These are phyloP conservation scores for Lactifluus rugatus DNA, from an alignment of 768 basidiomycete genomes.

Conservation along the genomic window DNA sequence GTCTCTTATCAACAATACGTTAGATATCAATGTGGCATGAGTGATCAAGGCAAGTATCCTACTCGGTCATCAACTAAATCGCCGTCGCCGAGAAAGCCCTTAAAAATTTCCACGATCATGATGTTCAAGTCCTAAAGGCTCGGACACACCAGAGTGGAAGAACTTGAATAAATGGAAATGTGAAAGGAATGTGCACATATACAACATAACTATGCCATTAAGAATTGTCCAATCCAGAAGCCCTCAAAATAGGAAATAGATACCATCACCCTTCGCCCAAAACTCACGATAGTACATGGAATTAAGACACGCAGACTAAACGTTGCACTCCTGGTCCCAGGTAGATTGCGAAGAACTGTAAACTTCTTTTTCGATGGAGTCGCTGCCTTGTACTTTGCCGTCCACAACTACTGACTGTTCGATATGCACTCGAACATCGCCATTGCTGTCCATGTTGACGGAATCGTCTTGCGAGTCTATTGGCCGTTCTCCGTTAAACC, in stretches of 20 bases:
- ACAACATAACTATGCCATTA: not conserved
- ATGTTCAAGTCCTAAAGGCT: too few relatives aligned
- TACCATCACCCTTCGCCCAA: too few relatives aligned
- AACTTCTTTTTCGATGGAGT: not conserved
- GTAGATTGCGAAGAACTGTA: too few relatives aligned
- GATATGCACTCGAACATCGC: conserved; percentile 16
- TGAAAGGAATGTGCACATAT: not conserved
- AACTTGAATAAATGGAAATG: too few relatives aligned
- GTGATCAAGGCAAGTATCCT: too few relatives aligned
- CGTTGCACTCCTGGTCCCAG: not conserved
- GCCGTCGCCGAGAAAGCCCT: too few relatives aligned
- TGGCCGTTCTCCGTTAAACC: not conserved
- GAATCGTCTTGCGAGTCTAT: not conserved
- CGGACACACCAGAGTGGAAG: too few relatives aligned
- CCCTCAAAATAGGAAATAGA: not conserved
- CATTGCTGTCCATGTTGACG: not conserved
- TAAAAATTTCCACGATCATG: too few relatives aligned
- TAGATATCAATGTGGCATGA: too few relatives aligned
- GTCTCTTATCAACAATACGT: too few relatives aligned
- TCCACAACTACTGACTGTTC: not conserved
- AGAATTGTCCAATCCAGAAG: not conserved
- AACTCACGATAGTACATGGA: not conserved
- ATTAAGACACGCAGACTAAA: not conserved
- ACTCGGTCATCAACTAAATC: too few relatives aligned
- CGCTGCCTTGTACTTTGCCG: not conserved